Percentiles rank a stretch among this genome's conserved stretches.
Conservation (phyloP, 2,329 filamentous ascomycete species). For the Juglanconis sp. region DNA sequence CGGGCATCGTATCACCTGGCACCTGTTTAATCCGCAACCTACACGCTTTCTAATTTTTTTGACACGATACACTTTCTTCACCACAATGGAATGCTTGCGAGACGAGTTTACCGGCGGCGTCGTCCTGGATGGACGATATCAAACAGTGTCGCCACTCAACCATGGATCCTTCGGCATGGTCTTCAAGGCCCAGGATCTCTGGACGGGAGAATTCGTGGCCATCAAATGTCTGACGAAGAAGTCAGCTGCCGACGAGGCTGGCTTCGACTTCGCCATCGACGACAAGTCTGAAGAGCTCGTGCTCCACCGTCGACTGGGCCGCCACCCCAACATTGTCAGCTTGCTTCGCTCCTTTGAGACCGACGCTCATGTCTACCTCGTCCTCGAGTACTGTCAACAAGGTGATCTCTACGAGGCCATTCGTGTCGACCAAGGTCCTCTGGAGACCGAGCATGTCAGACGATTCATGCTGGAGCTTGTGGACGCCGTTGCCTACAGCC, state of each 20-base stretch:
- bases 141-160: constrained; percentile 90
- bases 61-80: constrained; percentile 16
- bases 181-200: constrained; percentile 80
- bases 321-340: constrained; percentile 91
- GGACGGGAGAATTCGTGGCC: constrained; percentile 77
- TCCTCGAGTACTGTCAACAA: constrained; percentile 91
- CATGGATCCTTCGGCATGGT: constrained; percentile 99
- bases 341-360: constrained; percentile 90
- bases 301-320: constrained; percentile 74
- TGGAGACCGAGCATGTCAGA: constrained; percentile 94
- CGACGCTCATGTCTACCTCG: constrained; percentile 82
- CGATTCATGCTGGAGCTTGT: constrained; percentile 96
- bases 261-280: constrained; percentile 68
- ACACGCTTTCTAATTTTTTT: constrained; percentile 21
- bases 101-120: constrained; percentile 76
- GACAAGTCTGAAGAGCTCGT: constrained; percentile 78
- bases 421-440: constrained; percentile 77
- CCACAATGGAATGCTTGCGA: constrained; percentile 77
- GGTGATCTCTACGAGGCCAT: constrained; percentile 98
- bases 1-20: constrained; percentile 12
- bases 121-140: constrained; percentile 83
- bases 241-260: constrained; percentile 56
- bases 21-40: constrained; percentile 23
- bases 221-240: constrained; percentile 96
- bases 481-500: constrained; percentile 84